Percentiles rank a stretch among this genome's conserved stretches.
Evolutionary conservation across 192 early-diverging fungal species (phyloP).

Genomic region (Ambispora gerdemannii): DNA sequence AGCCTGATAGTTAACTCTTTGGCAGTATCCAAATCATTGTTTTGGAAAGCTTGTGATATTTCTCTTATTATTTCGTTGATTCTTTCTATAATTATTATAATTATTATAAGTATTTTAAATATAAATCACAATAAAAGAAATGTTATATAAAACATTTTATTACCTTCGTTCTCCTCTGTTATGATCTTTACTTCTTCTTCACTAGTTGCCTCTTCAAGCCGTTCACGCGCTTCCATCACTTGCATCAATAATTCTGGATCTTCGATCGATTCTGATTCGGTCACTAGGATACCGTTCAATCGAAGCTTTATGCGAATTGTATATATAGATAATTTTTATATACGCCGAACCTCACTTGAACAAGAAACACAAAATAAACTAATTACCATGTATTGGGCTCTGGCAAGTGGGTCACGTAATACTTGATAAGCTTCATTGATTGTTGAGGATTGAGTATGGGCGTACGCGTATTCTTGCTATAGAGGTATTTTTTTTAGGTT

Average conservation of each 20-base stretch:
- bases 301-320: conserved; percentile 44
- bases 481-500: not conserved
- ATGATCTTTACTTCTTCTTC: conserved; percentile 63
- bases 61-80: conserved; percentile 43
- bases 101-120: too few relatives aligned
- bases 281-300: conserved; percentile 50
- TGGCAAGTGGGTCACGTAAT: conserved; percentile 70
- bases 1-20: conserved; percentile 65
- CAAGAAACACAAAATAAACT: conserved; percentile 25
- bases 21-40: conserved; percentile 50
- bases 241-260: conserved; percentile 79
- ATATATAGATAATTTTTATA: too few relatives aligned
- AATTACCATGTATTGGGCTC: conserved; percentile 72
- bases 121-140: too few relatives aligned
- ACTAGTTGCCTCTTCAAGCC: conserved; percentile 63
- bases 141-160: conserved; percentile 20
- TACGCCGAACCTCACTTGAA: too few relatives aligned
- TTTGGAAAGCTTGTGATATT: conserved; percentile 56
- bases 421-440: conserved; percentile 87
- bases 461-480: conserved; percentile 61
- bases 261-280: conserved; percentile 60
- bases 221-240: conserved; percentile 75
- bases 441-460: conserved; percentile 72
- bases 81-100: conserved; percentile 45
- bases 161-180: conserved; percentile 61